These are phyloP conservation scores for Ceratocystis cacaofunesta DNA, from an alignment of 2,329 filamentous ascomycete species.

Conservation along the genomic window DNA sequence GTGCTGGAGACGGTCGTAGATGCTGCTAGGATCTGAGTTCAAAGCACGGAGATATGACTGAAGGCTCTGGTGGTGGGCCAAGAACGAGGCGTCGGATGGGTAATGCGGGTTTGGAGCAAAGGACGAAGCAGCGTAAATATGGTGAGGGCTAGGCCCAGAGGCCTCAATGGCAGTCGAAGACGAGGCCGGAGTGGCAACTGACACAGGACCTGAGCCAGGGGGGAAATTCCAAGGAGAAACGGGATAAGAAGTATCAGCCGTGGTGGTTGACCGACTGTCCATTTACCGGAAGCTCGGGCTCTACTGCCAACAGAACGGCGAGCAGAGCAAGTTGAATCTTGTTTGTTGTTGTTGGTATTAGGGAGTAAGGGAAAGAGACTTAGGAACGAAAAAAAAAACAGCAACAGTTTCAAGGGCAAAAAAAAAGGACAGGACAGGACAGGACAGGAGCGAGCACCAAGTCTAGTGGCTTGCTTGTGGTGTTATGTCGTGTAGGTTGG, in stretches of 20 bases:
- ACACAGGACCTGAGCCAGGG: conserved; percentile 13
- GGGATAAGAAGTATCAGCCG: conserved; percentile 34
- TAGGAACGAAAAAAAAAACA: not conserved
- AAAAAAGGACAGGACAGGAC: not conserved
- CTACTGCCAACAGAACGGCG: conserved; percentile 19
- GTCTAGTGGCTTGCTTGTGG: not conserved
- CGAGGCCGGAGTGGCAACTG: conserved; percentile 10
- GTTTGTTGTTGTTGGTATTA: conserved; percentile 1
- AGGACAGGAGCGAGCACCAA: not conserved
- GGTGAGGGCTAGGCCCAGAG: conserved; percentile 10
- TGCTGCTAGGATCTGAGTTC: conserved; percentile 40
- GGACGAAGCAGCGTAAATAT: conserved; percentile 2
- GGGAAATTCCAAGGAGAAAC: conserved; percentile 28
- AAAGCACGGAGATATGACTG: conserved; percentile 37
- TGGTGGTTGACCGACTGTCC: conserved; percentile 36
- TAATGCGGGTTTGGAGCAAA: conserved; percentile 7
- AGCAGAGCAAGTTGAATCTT: conserved; percentile 8
- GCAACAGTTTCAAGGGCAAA: not conserved
- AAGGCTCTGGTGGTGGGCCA: conserved; percentile 34
- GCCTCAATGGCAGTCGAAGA: conserved; percentile 9
- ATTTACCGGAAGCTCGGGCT: conserved; percentile 27
- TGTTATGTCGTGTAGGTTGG: not conserved
- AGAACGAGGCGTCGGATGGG: conserved; percentile 22
- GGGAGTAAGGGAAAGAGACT: not conserved
- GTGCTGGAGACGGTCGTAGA: conserved; percentile 47